These are phyloP conservation scores for Phytopythium kandeliae DNA, from an alignment of 352 stramenopile species.

Conservation along the genomic window DNA sequence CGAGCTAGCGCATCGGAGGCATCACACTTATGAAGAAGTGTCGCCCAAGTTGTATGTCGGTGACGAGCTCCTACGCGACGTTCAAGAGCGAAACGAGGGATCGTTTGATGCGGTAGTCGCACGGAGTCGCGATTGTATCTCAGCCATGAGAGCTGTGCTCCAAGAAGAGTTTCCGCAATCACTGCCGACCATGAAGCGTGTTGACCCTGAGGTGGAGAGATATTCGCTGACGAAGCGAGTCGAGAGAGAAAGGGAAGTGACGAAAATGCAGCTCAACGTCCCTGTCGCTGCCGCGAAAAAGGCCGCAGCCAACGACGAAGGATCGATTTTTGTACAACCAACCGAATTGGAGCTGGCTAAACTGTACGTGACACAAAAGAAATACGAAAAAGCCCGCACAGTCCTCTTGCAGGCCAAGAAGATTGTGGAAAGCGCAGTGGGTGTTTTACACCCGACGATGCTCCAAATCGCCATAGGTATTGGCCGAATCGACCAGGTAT, in stretches of 20 bases:
- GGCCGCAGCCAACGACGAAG: conserved; percentile 28
- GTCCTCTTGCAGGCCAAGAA: conserved; percentile 25
- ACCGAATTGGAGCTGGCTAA: conserved; percentile 44
- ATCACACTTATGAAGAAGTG: conserved; percentile 48
- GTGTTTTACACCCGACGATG: conserved; percentile 43
- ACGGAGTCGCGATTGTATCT: conserved; percentile 21
- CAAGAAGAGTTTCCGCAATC: background rate
- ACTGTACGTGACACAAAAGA: conserved; percentile 57
- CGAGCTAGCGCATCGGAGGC: conserved; percentile 36
- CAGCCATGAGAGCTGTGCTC: conserved; percentile 23
- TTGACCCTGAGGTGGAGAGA: conserved; percentile 41
- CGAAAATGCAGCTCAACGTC: conserved; percentile 48
- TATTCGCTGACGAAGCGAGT: conserved; percentile 36
- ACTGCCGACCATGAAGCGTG: background rate
- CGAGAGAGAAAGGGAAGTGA: conserved; percentile 46
- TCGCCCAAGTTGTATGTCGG: conserved; percentile 22
- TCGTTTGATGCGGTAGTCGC: conserved; percentile 17
- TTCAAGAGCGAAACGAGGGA: conserved; percentile 19
- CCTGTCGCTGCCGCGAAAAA: conserved; percentile 41
- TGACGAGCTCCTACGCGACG: conserved; percentile 11
- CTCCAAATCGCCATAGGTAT: conserved; percentile 47
- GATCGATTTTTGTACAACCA: conserved; percentile 34
- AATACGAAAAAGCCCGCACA: conserved; percentile 35
- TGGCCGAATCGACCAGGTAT: conserved; percentile 26
- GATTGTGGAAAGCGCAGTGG: conserved; percentile 28